Conservation (phyloP, 768 basidiomycete genomes). For the Russula dissimulans region DNA sequence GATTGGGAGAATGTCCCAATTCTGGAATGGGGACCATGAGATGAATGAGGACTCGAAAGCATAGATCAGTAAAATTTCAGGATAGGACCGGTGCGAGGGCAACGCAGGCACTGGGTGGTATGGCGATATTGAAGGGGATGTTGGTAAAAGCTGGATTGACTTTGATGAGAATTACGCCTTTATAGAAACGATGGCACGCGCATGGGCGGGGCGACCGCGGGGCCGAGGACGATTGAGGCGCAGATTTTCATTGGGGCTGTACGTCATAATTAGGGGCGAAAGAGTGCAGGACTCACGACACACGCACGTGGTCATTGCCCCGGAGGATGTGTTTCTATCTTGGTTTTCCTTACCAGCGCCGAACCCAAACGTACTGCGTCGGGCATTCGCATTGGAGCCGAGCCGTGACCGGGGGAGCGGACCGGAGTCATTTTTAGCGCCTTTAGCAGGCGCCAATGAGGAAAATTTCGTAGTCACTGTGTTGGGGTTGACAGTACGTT, state of each 20-base stretch:
- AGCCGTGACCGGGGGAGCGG: slow-evolving; percentile 39
- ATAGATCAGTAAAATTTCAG: not conserved
- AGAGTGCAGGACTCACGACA: not conserved
- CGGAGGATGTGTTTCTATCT: slow-evolving; percentile 37
- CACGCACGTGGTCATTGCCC: slow-evolving; percentile 48
- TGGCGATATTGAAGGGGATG: not conserved
- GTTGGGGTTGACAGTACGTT: slow-evolving; percentile 11
- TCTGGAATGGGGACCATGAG: not conserved
- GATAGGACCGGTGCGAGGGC: not conserved
- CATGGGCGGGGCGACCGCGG: slow-evolving; percentile 33
- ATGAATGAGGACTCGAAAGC: not conserved
- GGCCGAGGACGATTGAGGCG: slow-evolving; percentile 40
- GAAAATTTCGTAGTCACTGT: slow-evolving; percentile 24
- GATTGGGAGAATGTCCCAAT: not conserved
- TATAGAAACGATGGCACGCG: slow-evolving; percentile 15
- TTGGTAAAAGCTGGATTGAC: not conserved
- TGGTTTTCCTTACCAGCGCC: slow-evolving; percentile 40
- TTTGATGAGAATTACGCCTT: not conserved
- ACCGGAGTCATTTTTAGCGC: slow-evolving; percentile 26
- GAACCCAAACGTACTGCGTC: slow-evolving; percentile 51
- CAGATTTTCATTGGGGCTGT: slow-evolving; percentile 33
- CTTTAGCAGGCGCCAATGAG: slow-evolving; percentile 29
- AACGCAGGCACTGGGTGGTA: no score
- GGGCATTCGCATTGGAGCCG: slow-evolving; percentile 43
- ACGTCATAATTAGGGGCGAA: not conserved